Percentiles rank a stretch among this genome's conserved stretches.
Conservation (phyloP, 2,329 filamentous ascomycete genomes). For the Apiospora hydei region DNA sequence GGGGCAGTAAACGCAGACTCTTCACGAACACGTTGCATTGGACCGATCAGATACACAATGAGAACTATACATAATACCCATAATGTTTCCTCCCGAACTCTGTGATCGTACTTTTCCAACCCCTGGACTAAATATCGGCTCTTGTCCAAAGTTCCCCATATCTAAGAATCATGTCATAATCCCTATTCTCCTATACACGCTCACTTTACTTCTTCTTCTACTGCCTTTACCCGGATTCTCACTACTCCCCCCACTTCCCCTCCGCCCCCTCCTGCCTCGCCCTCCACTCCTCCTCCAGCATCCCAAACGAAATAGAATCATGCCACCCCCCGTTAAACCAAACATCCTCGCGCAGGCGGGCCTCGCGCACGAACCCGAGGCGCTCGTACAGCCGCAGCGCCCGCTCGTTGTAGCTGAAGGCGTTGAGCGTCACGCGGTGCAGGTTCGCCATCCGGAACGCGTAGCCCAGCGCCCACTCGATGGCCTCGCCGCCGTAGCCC, state of each 20-base stretch:
- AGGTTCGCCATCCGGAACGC: conserved; percentile 44
- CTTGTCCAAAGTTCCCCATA: too few relatives aligned
- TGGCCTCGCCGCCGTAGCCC: conserved; percentile 48
- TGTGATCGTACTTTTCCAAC: too few relatives aligned
- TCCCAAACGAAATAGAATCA: conserved; percentile 42
- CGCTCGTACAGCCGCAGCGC: conserved; percentile 43
- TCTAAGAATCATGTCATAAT: too few relatives aligned
- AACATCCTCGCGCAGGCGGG: conserved; percentile 41
- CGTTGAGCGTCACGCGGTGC: conserved; percentile 45
- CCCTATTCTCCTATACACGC: too few relatives aligned
- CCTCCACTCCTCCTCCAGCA: conserved; percentile 45
- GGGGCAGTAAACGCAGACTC: too few relatives aligned
- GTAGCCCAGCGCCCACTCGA: conserved; percentile 45
- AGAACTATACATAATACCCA: too few relatives aligned
- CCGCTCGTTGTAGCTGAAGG: conserved; percentile 43
- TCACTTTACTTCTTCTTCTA: too few relatives aligned
- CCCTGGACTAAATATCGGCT: too few relatives aligned
- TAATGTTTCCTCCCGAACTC: too few relatives aligned
- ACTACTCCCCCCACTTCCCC: conserved; percentile 26
- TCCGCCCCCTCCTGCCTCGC: conserved; percentile 30
- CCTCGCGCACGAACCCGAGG: conserved; percentile 46
- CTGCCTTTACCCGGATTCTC: too few relatives aligned
- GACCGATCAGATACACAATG: too few relatives aligned
- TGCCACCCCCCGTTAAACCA: conserved; percentile 46
- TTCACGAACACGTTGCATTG: too few relatives aligned